phyloP scores from a whole-genome alignment of 805 yeast species.

The Dipodascus albidus region DNA sequence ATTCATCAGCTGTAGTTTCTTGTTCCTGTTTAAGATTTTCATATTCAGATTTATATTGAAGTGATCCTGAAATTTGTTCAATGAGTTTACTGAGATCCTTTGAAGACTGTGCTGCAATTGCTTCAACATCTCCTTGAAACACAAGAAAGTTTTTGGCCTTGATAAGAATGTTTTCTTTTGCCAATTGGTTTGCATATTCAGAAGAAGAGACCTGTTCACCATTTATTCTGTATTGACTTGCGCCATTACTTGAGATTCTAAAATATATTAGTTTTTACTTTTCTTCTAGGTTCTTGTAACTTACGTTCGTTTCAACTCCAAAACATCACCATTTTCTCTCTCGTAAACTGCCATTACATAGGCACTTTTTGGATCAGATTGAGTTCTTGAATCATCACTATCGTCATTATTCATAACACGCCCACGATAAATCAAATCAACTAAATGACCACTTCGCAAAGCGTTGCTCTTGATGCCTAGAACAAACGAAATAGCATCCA shows the following conservation, averaged over 20 bases:
- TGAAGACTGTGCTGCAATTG: slow-evolving; percentile 80
- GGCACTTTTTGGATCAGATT: slow-evolving; percentile 40
- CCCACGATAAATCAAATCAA: slow-evolving; percentile 77
- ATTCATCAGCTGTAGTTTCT: slow-evolving; percentile 51
- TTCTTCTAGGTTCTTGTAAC: slow-evolving; percentile 4
- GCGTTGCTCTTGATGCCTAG: slow-evolving; percentile 71
- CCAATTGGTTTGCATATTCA: slow-evolving; percentile 56
- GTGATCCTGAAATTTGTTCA: slow-evolving; percentile 78
- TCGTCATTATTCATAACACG: slow-evolving; percentile 26
- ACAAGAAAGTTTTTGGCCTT: slow-evolving; percentile 88
- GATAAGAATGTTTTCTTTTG: slow-evolving; percentile 68
- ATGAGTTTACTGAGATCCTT: slow-evolving; percentile 58
- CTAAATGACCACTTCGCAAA: slow-evolving; percentile 59
- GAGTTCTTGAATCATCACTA: slow-evolving; percentile 19
- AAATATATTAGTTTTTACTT: background rate
- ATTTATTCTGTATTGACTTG: slow-evolving; percentile 59
- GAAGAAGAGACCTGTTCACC: slow-evolving; percentile 46
- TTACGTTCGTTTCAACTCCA: slow-evolving; percentile 49
- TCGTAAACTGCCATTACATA: slow-evolving; percentile 72
- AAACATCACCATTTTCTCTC: slow-evolving; percentile 41
- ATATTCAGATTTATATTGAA: slow-evolving; percentile 54
- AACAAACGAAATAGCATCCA: slow-evolving; percentile 95
- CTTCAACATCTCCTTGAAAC: slow-evolving; percentile 95
- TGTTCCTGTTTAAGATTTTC: slow-evolving; percentile 48
- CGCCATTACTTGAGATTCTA: slow-evolving; percentile 35